Percentiles rank a stretch among this genome's conserved stretches.
These are phyloP conservation scores for Protostelium mycophagum DNA, from an alignment of 78 protist genomes.

Conservation along the genomic window DNA sequence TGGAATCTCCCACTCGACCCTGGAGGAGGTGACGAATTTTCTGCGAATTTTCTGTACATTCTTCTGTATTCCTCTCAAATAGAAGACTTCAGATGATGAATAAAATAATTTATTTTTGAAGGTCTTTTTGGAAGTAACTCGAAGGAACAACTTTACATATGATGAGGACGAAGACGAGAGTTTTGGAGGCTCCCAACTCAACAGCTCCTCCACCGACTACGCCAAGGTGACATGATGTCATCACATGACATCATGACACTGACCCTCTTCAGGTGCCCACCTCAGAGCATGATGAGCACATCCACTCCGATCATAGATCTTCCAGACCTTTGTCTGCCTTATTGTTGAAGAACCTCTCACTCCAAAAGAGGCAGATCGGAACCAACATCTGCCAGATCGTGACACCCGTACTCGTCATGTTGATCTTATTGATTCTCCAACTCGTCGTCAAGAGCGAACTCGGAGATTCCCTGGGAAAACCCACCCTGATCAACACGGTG, in stretches of 20 bases:
- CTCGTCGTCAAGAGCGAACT: background rate
- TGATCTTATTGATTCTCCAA: background rate
- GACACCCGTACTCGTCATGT: constrained; percentile 10
- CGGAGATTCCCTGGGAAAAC: background rate
- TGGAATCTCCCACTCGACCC: background rate
- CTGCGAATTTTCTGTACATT: too few species aligned
- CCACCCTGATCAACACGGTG: background rate
- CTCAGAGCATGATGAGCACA: background rate
- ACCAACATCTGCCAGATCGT: constrained; percentile 22
- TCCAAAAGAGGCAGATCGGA: constrained; percentile 8
- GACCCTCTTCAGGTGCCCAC: background rate
- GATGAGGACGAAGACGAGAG: background rate
- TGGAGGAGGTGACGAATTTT: too few species aligned
- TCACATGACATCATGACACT: too few species aligned
- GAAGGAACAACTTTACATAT: background rate
- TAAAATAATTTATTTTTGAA: too few species aligned
- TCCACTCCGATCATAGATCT: background rate
- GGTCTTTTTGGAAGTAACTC: background rate
- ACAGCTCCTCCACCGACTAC: too few species aligned
- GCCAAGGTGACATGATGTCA: too few species aligned
- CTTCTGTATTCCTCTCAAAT: too few species aligned
- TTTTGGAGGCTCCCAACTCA: background rate
- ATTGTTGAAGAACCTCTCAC: background rate
- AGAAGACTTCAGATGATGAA: too few species aligned
- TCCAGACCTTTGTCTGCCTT: constrained; percentile 2